A percentile compares a stretch with the other conserved stretches of the same genome.
These are phyloP conservation scores for Nyssa sinensis DNA, from an alignment of 148 eudicot species.

Conservation along the genomic window DNA sequence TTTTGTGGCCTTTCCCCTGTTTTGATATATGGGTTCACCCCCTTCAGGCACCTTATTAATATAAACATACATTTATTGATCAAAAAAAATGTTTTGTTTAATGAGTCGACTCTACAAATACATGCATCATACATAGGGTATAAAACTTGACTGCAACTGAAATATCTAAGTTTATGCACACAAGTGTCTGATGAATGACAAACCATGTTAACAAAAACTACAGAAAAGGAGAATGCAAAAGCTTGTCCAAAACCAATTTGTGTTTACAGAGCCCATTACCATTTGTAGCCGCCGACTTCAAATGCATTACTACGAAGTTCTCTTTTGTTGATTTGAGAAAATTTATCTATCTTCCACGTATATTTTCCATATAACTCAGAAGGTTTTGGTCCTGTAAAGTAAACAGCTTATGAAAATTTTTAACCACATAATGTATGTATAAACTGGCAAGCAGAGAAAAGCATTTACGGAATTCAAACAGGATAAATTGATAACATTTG, in stretches of 20 bases:
- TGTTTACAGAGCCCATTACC: slow-evolving; percentile 41
- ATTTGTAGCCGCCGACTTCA: slow-evolving; percentile 91
- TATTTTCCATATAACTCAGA: slow-evolving; percentile 67
- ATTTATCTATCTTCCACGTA: slow-evolving; percentile 90
- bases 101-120: no score
- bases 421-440: not conserved
- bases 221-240: no score
- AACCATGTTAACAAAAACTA: no score
- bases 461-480: not conserved
- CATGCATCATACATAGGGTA: no score
- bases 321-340: slow-evolving; percentile 84
- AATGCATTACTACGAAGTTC: slow-evolving; percentile 80
- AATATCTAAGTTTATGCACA: no score
- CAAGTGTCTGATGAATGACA: no score
- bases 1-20: no score
- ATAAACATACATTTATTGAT: no score
- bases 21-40: no score
- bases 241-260: not conserved
- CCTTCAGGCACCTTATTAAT: no score
- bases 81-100: no score
- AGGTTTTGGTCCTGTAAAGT: slow-evolving; percentile 72
- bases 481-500: not conserved
- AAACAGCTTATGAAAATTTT: not conserved
- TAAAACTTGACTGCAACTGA: not conserved
- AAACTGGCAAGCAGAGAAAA: not conserved